Evolutionary conservation across 2,329 filamentous ascomycete genomes (phyloP).

Genomic region (Phoma herbarum): DNA sequence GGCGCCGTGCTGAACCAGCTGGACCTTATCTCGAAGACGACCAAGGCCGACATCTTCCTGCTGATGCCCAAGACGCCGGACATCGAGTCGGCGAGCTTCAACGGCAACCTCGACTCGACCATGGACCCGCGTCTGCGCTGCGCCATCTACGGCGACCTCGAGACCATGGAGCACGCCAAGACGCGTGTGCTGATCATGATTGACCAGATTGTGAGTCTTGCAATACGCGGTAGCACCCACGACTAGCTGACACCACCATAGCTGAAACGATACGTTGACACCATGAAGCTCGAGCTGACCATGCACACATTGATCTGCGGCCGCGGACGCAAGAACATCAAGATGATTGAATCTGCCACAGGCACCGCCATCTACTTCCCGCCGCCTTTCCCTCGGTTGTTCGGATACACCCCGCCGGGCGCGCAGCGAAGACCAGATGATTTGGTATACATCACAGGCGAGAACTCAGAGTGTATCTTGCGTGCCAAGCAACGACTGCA

Average conservation of each 20-base stretch:
- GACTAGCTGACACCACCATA: constrained; percentile 54
- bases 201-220: constrained; percentile 78
- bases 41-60: constrained; percentile 95
- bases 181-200: constrained; percentile 96
- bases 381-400: constrained; percentile 89
- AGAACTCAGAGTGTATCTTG: constrained; percentile 82
- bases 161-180: constrained; percentile 97
- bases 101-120: constrained; percentile 78
- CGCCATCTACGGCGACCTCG: constrained; percentile 92
- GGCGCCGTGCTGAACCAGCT: constrained; percentile 82
- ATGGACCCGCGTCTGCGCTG: constrained; percentile 89
- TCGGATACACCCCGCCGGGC: constrained; percentile 85
- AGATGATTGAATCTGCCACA: constrained; percentile 93
- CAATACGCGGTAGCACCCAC: constrained; percentile 29
- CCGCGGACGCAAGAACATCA: constrained; percentile 95
- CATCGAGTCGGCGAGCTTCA: constrained; percentile 79
- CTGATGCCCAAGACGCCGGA: constrained; percentile 86
- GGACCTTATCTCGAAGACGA: constrained; percentile 85
- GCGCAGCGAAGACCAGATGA: constrained; percentile 83
- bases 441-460: constrained; percentile 95
- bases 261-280: constrained; percentile 79
- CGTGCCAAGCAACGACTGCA: constrained; percentile 91
- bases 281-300: constrained; percentile 81
- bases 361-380: constrained; percentile 99
- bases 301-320: constrained; percentile 93